phyloP scores from a whole-genome alignment of 2,329 filamentous ascomycete genomes.

The Nigrograna mackinnonii region DNA sequence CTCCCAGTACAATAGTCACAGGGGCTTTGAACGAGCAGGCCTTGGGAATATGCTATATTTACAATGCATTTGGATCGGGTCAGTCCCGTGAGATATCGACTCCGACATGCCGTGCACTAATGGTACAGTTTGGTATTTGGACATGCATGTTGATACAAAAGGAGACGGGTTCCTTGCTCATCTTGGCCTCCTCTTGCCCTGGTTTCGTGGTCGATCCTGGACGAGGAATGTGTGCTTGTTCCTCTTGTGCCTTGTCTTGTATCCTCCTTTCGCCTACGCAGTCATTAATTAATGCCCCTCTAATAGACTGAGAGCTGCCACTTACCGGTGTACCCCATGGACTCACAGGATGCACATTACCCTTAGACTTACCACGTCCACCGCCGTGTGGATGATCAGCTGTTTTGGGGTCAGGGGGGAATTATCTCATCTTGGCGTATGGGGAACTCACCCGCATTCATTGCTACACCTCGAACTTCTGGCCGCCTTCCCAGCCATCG shows the following conservation, averaged over 20 bases:
- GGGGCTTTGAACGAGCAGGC: too few species aligned
- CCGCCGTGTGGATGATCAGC: slow-evolving; percentile 97
- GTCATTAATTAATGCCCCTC: slow-evolving; percentile 14
- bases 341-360: slow-evolving; percentile 91
- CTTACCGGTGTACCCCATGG: slow-evolving; percentile 95
- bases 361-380: slow-evolving; percentile 99
- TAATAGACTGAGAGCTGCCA: slow-evolving; percentile 46
- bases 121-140: slow-evolving; percentile 2
- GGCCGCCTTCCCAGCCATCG: slow-evolving; percentile 94
- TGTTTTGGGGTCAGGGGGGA: slow-evolving; percentile 31
- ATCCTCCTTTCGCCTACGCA: slow-evolving; percentile 72
- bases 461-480: slow-evolving; percentile 94
- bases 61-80: too few species aligned
- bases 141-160: slow-evolving; percentile 1
- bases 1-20: too few species aligned
- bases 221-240: slow-evolving; percentile 94
- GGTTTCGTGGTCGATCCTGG: slow-evolving; percentile 79
- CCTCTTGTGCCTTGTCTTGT: slow-evolving; percentile 87
- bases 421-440: neutral
- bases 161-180: slow-evolving; percentile 14
- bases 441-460: slow-evolving; percentile 79
- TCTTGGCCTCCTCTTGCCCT: slow-evolving; percentile 73
- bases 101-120: too few species aligned
- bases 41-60: too few species aligned
- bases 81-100: too few species aligned